These are phyloP conservation scores for Vitis cinerea DNA, from an alignment of 164 flowering plant species.

Conservation along the genomic window DNA sequence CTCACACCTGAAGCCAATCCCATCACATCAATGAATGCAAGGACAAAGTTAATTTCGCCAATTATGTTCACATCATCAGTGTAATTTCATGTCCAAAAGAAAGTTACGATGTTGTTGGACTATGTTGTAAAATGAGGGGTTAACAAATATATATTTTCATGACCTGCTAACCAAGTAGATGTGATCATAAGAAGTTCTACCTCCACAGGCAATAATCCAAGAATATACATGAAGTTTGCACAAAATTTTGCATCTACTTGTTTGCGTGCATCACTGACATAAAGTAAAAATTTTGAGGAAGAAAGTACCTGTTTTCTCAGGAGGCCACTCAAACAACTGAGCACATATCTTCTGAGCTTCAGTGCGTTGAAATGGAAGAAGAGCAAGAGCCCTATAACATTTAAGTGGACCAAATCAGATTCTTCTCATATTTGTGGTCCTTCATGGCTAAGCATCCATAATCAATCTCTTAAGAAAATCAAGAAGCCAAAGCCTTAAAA, in stretches of 20 bases:
- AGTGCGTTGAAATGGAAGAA: slow-evolving; percentile 50
- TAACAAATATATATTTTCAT: background rate
- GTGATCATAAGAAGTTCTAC: background rate
- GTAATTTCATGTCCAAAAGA: background rate
- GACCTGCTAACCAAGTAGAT: background rate
- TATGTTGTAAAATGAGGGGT: background rate
- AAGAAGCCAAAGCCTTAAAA: no score
- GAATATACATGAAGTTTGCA: background rate
- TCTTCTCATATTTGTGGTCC: background rate
- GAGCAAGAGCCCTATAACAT: slow-evolving; percentile 54
- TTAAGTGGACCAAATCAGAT: background rate
- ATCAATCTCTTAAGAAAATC: no score
- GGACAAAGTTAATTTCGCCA: no score
- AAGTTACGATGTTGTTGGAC: background rate
- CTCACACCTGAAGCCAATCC: no score
- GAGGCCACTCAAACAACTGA: slow-evolving; percentile 74
- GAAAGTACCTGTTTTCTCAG: slow-evolving; percentile 77
- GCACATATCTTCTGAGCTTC: slow-evolving; percentile 68
- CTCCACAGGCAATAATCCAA: background rate
- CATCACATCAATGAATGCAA: no score
- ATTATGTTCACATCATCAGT: background rate
- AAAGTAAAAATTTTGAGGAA: background rate
- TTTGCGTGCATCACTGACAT: background rate
- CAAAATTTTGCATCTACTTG: background rate
- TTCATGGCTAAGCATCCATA: background rate